Base-by-base conservation (phyloP, 805 yeast species). In the Pichia pseudocactophila region DNA sequence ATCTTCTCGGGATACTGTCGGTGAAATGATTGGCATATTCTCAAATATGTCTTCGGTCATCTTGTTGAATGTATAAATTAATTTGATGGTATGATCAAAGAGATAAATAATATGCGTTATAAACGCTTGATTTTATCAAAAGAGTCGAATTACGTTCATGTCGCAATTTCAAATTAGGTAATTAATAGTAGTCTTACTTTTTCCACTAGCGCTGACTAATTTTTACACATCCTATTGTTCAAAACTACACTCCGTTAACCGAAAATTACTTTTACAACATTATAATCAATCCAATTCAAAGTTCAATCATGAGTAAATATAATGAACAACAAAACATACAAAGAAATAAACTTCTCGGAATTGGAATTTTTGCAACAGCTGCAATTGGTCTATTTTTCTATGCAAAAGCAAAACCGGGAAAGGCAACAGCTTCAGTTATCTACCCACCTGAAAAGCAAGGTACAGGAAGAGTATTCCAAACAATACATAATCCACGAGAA, bases 401-500 rank as follows among this genome's bases (percentile, higher is more conserved):
- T 22, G 40, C 40, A 7, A 26, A 19, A 18, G 36, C 39, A 3
- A 30, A 28, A 13, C 46, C 46, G 17, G 37, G 42, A 7, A 43
- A 43, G 37, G 39, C 42, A 2, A 36, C 43, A 7, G 7, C 36
- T 16, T 42, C 45, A 11, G 25, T 41, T 7, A 28, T 41, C 11
- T 64, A 65, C 37, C 72, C 72, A 2, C 71, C 71, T 10, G 41
- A 55, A 10, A 36, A 50, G 0, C 28, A 52, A 1, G 42, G 49
- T 13, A 49, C 45, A 16, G 71, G 72, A 46, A 51, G 77, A 22
- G 64, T 72, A 26, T 75, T 71, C 48, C 56, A 70, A n/a, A 72
- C 80, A 31, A 65, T 85, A 16, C 66, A 79, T 47, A 67, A 72
- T 4, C 71, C 73, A 17, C 62, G 67, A 40, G 95, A 86, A 50